These are phyloP conservation scores for Cryptococcus sp. DNA, from an alignment of 1,284 basidiomycete genomes.

Conservation along the genomic window DNA sequence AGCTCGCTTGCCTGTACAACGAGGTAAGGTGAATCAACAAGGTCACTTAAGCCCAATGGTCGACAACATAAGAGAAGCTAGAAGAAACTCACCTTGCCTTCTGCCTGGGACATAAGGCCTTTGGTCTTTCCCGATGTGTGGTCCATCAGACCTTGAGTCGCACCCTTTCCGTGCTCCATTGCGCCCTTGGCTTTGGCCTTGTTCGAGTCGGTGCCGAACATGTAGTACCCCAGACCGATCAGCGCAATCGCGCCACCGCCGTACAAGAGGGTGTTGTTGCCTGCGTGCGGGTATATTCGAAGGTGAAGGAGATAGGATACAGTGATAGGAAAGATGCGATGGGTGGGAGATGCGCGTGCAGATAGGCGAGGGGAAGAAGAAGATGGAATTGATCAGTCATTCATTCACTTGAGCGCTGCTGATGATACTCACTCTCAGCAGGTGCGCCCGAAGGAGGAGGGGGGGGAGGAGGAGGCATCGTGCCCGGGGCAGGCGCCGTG, in stretches of 20 bases:
- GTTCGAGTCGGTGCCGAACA: conserved; percentile 15
- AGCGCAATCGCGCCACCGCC: conserved; percentile 22
- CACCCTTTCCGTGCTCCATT: neutral
- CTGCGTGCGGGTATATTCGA: too few relatives aligned
- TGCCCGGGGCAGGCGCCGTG: too few relatives aligned
- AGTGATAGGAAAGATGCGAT: too few relatives aligned
- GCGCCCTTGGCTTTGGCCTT: conserved; percentile 15
- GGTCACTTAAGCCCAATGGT: neutral
- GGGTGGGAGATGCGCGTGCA: too few relatives aligned
- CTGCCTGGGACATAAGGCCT: conserved; percentile 17
- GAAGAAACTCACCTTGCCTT: conserved; percentile 18
- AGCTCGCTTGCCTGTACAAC: conserved; percentile 20
- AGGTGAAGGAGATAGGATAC: too few relatives aligned
- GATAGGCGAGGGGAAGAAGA: too few relatives aligned
- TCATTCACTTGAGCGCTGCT: too few relatives aligned
- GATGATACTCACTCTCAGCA: too few relatives aligned
- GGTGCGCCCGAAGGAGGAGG: too few relatives aligned
- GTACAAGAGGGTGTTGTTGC: conserved; percentile 17
- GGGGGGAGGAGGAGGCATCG: too few relatives aligned
- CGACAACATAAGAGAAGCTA: neutral
- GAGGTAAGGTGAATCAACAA: neutral
- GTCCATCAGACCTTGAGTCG: conserved; percentile 4
- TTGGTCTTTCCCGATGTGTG: conserved; percentile 25
- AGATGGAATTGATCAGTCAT: too few relatives aligned
- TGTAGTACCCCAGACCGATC: conserved; percentile 29